Evolutionary conservation across 768 basidiomycete species (phyloP).

Genomic region (Podaxis sp.): DNA sequence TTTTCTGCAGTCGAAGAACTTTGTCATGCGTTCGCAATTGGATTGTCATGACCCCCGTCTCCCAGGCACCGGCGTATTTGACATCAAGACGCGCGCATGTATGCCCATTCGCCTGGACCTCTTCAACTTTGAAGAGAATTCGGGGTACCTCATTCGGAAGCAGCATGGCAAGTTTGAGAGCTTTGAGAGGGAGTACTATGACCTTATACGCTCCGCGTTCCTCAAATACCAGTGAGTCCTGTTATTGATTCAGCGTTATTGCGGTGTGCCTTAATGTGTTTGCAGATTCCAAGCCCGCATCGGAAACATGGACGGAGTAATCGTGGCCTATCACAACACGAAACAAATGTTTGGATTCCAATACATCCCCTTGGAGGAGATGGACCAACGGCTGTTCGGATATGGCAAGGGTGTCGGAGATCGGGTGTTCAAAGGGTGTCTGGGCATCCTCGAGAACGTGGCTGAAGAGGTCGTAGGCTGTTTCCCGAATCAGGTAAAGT

Average conservation of each 20-base stretch:
- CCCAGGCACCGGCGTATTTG: slow-evolving; percentile 91
- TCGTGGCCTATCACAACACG: slow-evolving; percentile 88
- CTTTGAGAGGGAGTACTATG: slow-evolving; percentile 94
- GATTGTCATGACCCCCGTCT: slow-evolving; percentile 81
- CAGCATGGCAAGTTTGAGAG: slow-evolving; percentile 68
- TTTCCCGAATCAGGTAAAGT: slow-evolving; percentile 66
- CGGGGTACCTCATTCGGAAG: slow-evolving; percentile 71
- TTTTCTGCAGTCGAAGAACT: slow-evolving; percentile 45
- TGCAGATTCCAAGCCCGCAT: slow-evolving; percentile 93
- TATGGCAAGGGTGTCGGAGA: slow-evolving; percentile 53
- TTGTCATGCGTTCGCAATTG: slow-evolving; percentile 94
- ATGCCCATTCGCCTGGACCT: slow-evolving; percentile 82
- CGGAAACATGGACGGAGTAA: slow-evolving; percentile 94
- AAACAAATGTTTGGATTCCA: slow-evolving; percentile 90
- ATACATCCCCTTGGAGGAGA: slow-evolving; percentile 83
- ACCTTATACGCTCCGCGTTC: slow-evolving; percentile 91
- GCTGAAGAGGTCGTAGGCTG: slow-evolving; percentile 53
- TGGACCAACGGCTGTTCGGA: slow-evolving; percentile 84
- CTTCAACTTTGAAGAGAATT: slow-evolving; percentile 80
- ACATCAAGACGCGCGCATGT: slow-evolving; percentile 93
- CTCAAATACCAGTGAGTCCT: slow-evolving; percentile 79
- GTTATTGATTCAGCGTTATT: neutral
- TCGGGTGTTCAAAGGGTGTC: slow-evolving; percentile 73
- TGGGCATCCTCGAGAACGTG: slow-evolving; percentile 68
- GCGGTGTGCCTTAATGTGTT: neutral